Base-by-base conservation (phyloP, 176 grass and related monocot species). In the Triticum dicoccoides region DNA sequence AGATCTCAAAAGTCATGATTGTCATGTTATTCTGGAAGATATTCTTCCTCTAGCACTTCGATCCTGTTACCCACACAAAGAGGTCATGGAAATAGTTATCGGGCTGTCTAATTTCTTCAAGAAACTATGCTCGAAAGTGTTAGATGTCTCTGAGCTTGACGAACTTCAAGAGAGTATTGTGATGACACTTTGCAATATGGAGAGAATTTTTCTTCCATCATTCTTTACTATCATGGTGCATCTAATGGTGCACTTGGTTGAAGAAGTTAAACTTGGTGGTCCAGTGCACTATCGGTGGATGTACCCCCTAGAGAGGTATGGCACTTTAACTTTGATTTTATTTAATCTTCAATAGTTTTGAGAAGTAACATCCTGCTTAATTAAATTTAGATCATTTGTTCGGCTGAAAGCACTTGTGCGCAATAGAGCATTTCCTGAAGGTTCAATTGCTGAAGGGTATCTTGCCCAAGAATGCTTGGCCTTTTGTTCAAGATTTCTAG, bases 371-470 rank as follows among this genome's bases (percentile, higher is more conserved):
- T 20, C 9, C 0, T 5, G 11, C 44, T 47, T 47, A 47, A n/a
- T 6, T 76, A 12, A 8, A 30, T 64, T 17, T 69, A 86, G 64
- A 33, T 86, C 11, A 11, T 68, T 86, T 79, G 61, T 54, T 27
- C 34, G 35, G 2, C 71, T 17, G 84, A 89, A 59, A 5, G 8
- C 73, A 30, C 78, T 70, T 45, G 81, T 89, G 5, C 32, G 13
- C 1, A 89, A 84, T 29, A 44, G 73, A 79, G 67, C 61, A 69
- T 11, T 34, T 34, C 81, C 20, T 20, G 64, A 89, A 77, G 81
- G 87, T 24, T 84, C 81, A 11, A 88, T 83, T 71, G 80, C 71
- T 32, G 61, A 88, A 69, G 86, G 42, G 24, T 88, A 88, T 45
- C 10, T 70, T 27, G 62, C 17, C 13, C 12, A 78, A 23, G 81